Percentiles rank a stretch among this genome's conserved stretches.
phyloP scores from a whole-genome alignment of 2,329 filamentous ascomycete species.

The Alternaria sp. region DNA sequence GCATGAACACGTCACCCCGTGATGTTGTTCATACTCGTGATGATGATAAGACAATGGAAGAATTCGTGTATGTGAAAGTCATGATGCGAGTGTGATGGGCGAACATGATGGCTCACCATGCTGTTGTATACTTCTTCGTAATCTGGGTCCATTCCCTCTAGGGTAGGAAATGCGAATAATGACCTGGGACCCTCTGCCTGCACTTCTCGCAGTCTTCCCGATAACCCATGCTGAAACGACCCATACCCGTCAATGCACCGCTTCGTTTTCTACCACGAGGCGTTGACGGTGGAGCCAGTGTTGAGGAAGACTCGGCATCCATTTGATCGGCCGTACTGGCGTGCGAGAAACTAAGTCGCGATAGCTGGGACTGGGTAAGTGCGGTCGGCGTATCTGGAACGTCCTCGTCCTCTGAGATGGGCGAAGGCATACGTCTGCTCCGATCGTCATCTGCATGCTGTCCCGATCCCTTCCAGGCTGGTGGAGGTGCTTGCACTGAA shows the following conservation, averaged over 20 bases:
- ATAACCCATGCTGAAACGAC: constrained; percentile 58
- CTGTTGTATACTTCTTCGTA: not conserved
- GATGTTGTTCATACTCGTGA: not conserved
- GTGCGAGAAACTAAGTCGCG: constrained; percentile 48
- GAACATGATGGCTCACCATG: not conserved
- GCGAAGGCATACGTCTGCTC: constrained; percentile 50
- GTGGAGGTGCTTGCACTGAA: constrained; percentile 28
- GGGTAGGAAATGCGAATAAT: constrained; percentile 59
- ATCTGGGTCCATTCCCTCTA: not conserved
- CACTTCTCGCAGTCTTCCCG: constrained; percentile 61
- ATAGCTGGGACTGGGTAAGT: constrained; percentile 49
- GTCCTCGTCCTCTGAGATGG: constrained; percentile 52
- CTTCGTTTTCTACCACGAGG: constrained; percentile 50
- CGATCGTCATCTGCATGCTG: constrained; percentile 34
- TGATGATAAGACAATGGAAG: not conserved
- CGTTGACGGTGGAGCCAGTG: constrained; percentile 27
- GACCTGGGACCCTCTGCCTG: constrained; percentile 56
- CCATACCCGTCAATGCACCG: constrained; percentile 49
- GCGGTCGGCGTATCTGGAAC: constrained; percentile 48
- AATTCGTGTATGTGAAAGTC: not conserved
- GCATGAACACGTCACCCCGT: not conserved
- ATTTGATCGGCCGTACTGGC: constrained; percentile 38
- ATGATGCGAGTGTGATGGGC: not conserved
- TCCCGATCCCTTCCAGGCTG: constrained; percentile 30
- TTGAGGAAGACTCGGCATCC: constrained; percentile 31